phyloP scores from a whole-genome alignment of 2,329 filamentous ascomycete genomes.

The Beauveria caledonica region DNA sequence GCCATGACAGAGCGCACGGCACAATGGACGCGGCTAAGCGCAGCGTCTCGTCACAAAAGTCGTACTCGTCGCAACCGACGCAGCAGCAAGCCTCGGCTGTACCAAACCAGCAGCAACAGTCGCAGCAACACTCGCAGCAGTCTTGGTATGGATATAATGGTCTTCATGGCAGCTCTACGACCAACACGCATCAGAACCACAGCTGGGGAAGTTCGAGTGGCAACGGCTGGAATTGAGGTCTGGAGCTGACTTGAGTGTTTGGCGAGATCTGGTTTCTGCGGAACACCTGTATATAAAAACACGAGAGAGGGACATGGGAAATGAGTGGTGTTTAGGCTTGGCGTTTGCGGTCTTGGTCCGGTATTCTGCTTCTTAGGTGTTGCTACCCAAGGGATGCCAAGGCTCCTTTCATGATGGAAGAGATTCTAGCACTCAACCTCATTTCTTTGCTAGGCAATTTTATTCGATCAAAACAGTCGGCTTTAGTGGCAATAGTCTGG shows the following conservation, averaged over 20 bases:
- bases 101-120: background rate
- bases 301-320: background rate
- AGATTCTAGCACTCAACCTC: background rate
- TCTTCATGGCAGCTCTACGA: background rate
- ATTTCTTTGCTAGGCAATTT: background rate
- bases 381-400: background rate
- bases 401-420: background rate
- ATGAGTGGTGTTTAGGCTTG: background rate
- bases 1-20: background rate
- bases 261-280: background rate
- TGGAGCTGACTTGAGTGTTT: background rate
- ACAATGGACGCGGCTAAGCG: background rate
- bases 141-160: constrained; percentile 4
- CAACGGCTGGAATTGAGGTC: background rate
- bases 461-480: background rate
- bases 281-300: background rate
- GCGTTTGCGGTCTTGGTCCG: background rate
- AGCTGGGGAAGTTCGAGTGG: background rate
- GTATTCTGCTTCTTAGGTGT: background rate
- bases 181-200: background rate
- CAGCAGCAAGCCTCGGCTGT: background rate
- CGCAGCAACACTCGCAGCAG: background rate
- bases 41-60: background rate
- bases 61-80: background rate
- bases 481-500: background rate